Evolutionary conservation across 176 grass and related monocot genomes (phyloP).

Genomic region (barley (Hordeum vulgare)): MorexV3_pseudomolecules_assembly NC_058519.1:178633721-178634220

Average conservation of each 20-base stretch:
- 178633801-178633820: conserved; percentile 89
- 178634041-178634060: background rate
- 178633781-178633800: conserved; percentile 87
- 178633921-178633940: conserved; percentile 8
- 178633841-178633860: conserved; percentile 3
- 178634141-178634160: background rate
- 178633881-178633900: background rate
- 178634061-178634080: background rate
- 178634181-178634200: conserved; percentile 18
- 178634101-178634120: background rate
- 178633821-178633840: conserved; percentile 80
- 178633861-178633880: background rate
- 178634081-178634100: background rate
- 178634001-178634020: background rate
- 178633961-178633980: background rate
- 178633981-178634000: background rate
- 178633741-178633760: conserved; percentile 17
- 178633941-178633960: background rate
- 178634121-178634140: background rate
- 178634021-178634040: background rate
- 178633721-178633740: background rate
- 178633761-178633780: conserved; percentile 92
- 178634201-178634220: background rate
- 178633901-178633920: background rate
- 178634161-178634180: background rate